Base-by-base conservation (phyloP, 1,284 basidiomycete genomes). In the Sutorius eximius region DNA sequence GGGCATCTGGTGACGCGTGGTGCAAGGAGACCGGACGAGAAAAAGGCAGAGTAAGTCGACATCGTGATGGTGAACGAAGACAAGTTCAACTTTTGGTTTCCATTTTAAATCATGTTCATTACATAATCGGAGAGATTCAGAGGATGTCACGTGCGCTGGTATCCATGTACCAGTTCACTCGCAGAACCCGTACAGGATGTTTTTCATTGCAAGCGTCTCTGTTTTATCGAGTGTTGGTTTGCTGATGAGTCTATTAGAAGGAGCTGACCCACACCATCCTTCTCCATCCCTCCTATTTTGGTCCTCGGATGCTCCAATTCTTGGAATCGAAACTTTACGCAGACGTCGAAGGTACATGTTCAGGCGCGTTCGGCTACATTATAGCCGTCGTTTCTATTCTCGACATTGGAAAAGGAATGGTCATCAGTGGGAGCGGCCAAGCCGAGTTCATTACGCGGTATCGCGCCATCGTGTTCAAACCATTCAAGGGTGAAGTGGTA, bases 401-500 rank as follows among this genome's bases (percentile, higher is more conserved):
- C 49, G 91, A 95, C 66, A 93, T 93, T 52, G 93, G 93, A 29
- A 89, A 90, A 73, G 94, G 93, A 18, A 91, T 93, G 80, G 91
- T 98, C 16, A 78, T 96, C 51, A 87, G 91, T 43, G 94, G 94
- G 8, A 94, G 89, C 33, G 95, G 95, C 1, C 91, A 96, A 71
- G 95, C 95, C 4, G 92, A 96, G 74, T 98, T 98, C 73, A 82
- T 92, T 60, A 92, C 91, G 32, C 80, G 87, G 46, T 96, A 95
- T 73, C 86, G 91, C 22, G 95, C 95, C 11, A 93, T 98, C 61
- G 94, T 98, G 34, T 95, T 95, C 82, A 94, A 95, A 73, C 95
- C 95, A 33, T 99, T 98, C 82, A 98, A 98, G 75, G 95, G 95
- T 22, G 96, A 99, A 73, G 96, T 98, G 6, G 92, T 99, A 36